Conservation (phyloP, 2,329 filamentous ascomycete genomes). For the Nemania serpens region DNA sequence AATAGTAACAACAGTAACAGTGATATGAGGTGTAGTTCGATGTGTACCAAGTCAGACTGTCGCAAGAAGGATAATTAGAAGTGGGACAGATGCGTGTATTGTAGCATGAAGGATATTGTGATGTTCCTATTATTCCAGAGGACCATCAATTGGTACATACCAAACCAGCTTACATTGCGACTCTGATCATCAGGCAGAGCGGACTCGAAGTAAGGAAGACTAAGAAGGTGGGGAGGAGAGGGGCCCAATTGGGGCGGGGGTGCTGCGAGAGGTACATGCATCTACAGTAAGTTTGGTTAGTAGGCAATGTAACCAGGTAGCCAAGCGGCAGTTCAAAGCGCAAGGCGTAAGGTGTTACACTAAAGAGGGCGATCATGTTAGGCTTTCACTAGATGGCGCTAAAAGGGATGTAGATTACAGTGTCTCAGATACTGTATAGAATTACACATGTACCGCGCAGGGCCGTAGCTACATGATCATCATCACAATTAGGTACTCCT, state of each 20-base stretch:
- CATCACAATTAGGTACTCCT: no score
- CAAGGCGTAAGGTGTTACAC: not conserved
- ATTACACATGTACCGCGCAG: no score
- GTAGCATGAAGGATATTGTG: constrained; percentile 27
- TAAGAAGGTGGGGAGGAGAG: not conserved
- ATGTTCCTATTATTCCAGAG: constrained; percentile 24
- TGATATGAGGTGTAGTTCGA: constrained; percentile 5
- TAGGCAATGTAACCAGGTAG: not conserved
- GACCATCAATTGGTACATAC: not conserved
- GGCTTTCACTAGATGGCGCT: no score
- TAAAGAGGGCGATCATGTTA: no score
- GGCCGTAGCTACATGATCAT: no score
- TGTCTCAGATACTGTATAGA: no score
- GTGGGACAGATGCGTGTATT: constrained; percentile 19
- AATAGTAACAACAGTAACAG: constrained; percentile 2
- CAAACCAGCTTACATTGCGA: no score
- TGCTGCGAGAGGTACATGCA: no score
- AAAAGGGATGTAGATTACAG: no score
- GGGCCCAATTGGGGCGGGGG: not conserved
- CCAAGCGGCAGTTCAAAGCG: not conserved
- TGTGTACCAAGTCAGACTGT: constrained; percentile 27
- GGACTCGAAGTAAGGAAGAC: not conserved
- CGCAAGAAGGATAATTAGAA: constrained; percentile 16
- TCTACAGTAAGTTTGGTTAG: no score
- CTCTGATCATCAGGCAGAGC: no score